Conservation (phyloP, 164 flowering plant species). For the Echeveria elegans region DNA sequence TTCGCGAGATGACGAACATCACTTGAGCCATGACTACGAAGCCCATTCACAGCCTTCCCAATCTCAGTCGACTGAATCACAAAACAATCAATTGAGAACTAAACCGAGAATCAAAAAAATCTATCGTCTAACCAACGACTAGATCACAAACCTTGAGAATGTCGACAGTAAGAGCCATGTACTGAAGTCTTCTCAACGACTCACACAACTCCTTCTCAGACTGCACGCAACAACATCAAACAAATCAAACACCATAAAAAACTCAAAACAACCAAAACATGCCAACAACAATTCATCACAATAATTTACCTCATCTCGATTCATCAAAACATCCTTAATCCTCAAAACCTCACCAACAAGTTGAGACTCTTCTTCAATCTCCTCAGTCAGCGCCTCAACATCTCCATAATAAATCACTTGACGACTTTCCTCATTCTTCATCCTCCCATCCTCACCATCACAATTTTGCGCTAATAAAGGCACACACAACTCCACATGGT, state of each 20-base stretch:
- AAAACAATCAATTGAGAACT: not conserved
- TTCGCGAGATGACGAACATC: constrained; percentile 49
- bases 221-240: constrained; percentile 27
- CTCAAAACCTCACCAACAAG: constrained; percentile 61
- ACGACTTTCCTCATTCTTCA: constrained; percentile 18
- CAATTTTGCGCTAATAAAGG: constrained; percentile 11
- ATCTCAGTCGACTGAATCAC: constrained; percentile 68
- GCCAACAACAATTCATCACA: not conserved
- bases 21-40: constrained; percentile 59
- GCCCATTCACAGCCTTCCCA: constrained; percentile 72
- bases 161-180: constrained; percentile 64
- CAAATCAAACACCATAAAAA: not conserved
- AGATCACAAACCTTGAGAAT: constrained; percentile 47
- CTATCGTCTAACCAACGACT: not conserved
- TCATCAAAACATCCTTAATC: constrained; percentile 56
- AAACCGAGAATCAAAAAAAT: not conserved
- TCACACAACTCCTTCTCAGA: constrained; percentile 51
- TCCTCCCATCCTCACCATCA: not conserved
- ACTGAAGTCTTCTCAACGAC: constrained; percentile 68
- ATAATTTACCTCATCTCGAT: constrained; percentile 65
- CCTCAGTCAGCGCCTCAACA: constrained; percentile 86
- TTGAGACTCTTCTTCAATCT: constrained; percentile 63
- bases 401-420: constrained; percentile 53
- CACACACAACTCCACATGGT: constrained; percentile 29
- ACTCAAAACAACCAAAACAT: not conserved